Evolutionary conservation across 306 rosid genomes (phyloP), one percentile per base, ranked within the genome.

Genomic region (Acacia acuminata): DNA sequence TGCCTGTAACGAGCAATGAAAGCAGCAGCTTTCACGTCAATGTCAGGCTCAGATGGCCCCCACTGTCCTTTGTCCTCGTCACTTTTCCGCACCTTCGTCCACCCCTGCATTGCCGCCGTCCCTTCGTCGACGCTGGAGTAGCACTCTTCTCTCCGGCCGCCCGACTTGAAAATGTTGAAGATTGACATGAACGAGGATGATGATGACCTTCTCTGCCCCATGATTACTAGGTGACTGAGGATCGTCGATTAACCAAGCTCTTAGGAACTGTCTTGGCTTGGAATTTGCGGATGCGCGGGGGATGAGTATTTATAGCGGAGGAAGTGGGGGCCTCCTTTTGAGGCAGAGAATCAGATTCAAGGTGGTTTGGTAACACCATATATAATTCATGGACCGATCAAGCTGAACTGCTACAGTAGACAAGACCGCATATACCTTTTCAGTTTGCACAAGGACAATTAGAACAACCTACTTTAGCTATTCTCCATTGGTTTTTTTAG

Each of bases 1-100:
- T 47, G 66, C 84, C 34, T 80, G 88, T 19, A 86, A 44, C 76
- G 71, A 53, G 42, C 72, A 63, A 91, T 86, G 84, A 73, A 88
- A 51, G 42, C 91, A 10, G 78, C 82, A 22, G 96, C 93, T 61
- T 65, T 89, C 66, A 27, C 69, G 63, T 91, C 87, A 76, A 91
- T 87, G 40, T 71, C 87, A 27, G 90, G 97, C 70, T 90, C 97
- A 14, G 94, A 94, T 0, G 84, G 90, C n/a, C 92, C 87, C 74
- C 76, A 85, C 1, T 77, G 75, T 1, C 82, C 90, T 82, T 82
- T 85, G 79, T 95, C 98, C 56, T 83, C 94, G 38, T 93, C 96
- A 60, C 97, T 95, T 0, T 93, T 89, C 94, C 92, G 90, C 20
- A 91, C 93, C 84, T 71, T 90, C 53, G 84, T 47, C 5, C 79